Conservation (phyloP, 2,329 filamentous ascomycete genomes). For the Aureobasidium sp. region DNA sequence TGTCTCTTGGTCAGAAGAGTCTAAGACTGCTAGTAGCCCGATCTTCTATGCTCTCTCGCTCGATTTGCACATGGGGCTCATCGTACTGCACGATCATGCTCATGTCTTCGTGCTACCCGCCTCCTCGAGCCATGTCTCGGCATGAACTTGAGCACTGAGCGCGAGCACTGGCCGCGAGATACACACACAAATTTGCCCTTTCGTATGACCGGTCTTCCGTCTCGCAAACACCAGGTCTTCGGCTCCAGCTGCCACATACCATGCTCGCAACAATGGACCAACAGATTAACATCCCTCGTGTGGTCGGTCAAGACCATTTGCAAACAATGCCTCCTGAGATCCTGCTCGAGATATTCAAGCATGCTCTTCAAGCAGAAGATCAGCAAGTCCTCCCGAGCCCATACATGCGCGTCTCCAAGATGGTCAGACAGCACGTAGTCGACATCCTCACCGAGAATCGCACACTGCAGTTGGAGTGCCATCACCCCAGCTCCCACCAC, state of each 20-base stretch:
- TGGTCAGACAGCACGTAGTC: neutral
- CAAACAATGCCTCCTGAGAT: neutral
- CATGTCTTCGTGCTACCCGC: neutral
- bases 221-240: neutral
- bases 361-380: neutral
- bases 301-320: neutral
- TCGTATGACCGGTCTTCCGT: neutral
- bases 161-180: neutral
- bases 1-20: too few species aligned
- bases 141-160: neutral
- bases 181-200: neutral
- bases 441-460: neutral
- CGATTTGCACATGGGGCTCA: neutral
- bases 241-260: neutral
- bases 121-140: neutral
- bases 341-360: neutral
- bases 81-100: neutral
- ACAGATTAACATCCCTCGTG: neutral
- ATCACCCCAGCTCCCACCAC: neutral
- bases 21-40: neutral
- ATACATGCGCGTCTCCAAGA: neutral
- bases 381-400: neutral
- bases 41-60: neutral
- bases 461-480: neutral
- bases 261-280: neutral